Percentiles rank a stretch among this genome's conserved stretches.
Conservation (phyloP, 768 basidiomycete genomes). For the Podaxis rugospora region DNA sequence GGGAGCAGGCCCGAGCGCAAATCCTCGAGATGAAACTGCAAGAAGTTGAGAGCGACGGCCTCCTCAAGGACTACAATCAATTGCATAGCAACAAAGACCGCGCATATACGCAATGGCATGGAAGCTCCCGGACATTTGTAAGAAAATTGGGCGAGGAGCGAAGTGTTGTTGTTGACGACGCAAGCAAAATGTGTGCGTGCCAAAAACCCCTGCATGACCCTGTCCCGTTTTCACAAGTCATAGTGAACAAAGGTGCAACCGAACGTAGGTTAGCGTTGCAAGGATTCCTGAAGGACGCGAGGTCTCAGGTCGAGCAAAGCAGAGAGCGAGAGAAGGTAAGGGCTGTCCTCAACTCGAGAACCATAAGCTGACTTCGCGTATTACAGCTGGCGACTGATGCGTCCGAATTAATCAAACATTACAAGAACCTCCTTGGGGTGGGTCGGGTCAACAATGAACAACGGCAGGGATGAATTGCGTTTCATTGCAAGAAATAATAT, state of each 20-base stretch:
- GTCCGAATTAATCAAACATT: conserved; percentile 28
- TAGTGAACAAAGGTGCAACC: conserved; percentile 24
- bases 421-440: conserved; percentile 22
- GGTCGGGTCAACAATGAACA: not conserved
- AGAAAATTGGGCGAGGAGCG: conserved; percentile 31
- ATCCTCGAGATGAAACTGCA: conserved; percentile 22
- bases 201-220: not conserved
- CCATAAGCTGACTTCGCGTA: not conserved
- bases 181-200: conserved; percentile 33
- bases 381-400: conserved; percentile 30
- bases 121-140: conserved; percentile 23
- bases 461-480: not conserved
- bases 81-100: not conserved
- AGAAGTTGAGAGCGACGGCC: conserved; percentile 23
- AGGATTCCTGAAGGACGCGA: conserved; percentile 28
- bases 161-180: conserved; percentile 27
- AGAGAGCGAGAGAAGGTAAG: conserved; percentile 31
- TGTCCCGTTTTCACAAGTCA: not conserved
- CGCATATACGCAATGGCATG: conserved; percentile 4
- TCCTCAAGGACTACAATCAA: conserved; percentile 20
- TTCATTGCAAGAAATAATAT: not conserved
- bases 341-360: not conserved
- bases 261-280: conserved; percentile 25
- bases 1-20: conserved; percentile 26
- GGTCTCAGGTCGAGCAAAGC: conserved; percentile 28